phyloP scores from a whole-genome alignment of 805 yeast species.

The Candida vartiovaarae region DNA sequence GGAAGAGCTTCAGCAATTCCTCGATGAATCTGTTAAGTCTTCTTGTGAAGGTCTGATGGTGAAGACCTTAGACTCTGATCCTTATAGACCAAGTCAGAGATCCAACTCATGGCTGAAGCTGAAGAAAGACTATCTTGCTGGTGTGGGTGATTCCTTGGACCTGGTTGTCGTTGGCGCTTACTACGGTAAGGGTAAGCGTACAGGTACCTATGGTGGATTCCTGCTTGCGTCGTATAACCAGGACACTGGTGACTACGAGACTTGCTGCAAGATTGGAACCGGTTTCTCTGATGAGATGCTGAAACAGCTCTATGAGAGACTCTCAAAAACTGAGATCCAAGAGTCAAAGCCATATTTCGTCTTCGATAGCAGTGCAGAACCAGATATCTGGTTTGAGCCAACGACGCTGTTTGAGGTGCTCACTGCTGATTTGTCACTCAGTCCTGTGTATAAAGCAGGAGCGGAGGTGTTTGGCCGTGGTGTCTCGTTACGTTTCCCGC shows the following conservation, averaged over 20 bases:
- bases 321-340: conserved; percentile 60
- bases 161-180: conserved; percentile 92
- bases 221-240: conserved; percentile 83
- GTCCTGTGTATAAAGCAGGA: conserved; percentile 88
- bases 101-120: conserved; percentile 93
- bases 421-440: conserved; percentile 83
- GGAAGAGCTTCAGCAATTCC: conserved; percentile 72
- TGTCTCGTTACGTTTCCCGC: conserved; percentile 79
- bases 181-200: conserved; percentile 88
- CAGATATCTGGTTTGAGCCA: conserved; percentile 96
- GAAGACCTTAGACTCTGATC: conserved; percentile 74
- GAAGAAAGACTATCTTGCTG: conserved; percentile 90
- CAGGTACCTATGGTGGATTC: conserved; percentile 94
- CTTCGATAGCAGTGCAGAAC: conserved; percentile 66
- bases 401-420: conserved; percentile 75
- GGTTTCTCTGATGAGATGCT: conserved; percentile 89
- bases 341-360: conserved; percentile 62
- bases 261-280: conserved; percentile 95
- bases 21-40: conserved; percentile 84
- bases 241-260: conserved; percentile 88
- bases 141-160: conserved; percentile 94
- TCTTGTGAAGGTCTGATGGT: conserved; percentile 97
- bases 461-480: conserved; percentile 69
- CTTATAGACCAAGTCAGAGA: conserved; percentile 93
- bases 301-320: conserved; percentile 46